Conservation (phyloP, 2,329 filamentous ascomycete species). For the Colletotrichum shisoi region DNA sequence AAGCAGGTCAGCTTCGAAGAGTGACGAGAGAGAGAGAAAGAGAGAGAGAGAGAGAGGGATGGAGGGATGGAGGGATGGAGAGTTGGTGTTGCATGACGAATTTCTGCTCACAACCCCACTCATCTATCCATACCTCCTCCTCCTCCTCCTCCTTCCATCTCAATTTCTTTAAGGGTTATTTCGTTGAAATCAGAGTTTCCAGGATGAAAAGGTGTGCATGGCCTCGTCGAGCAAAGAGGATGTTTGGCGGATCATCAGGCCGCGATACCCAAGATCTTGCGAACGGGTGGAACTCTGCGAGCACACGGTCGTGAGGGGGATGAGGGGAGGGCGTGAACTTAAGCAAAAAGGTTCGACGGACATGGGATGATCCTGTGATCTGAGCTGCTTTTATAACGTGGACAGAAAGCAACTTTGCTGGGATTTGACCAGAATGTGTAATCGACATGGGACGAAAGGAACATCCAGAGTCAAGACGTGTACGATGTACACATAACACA, state of each 20-base stretch:
- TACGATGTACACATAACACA: no score
- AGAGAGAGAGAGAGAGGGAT: neutral
- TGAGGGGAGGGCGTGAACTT: slow-evolving; percentile 10
- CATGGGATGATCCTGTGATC: slow-evolving; percentile 38
- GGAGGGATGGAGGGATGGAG: no score
- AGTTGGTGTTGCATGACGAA: neutral
- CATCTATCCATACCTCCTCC: neutral
- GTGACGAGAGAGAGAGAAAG: neutral
- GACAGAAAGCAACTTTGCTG: neutral
- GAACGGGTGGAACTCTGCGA: neutral
- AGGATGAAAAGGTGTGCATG: slow-evolving; percentile 4
- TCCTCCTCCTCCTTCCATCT: slow-evolving; percentile 5
- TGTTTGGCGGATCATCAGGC: slow-evolving; percentile 16
- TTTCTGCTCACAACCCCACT: slow-evolving; percentile 8
- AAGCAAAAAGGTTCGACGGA: neutral
- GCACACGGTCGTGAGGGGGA: neutral
- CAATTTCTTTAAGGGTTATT: neutral
- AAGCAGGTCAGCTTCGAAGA: neutral
- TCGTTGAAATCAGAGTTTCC: neutral
- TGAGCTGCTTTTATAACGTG: slow-evolving; percentile 25
- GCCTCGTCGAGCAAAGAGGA: slow-evolving; percentile 1
- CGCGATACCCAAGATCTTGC: slow-evolving; percentile 9
- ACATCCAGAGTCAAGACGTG: neutral
- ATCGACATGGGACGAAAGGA: slow-evolving; percentile 25
- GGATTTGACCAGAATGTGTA: neutral